phyloP scores from a whole-genome alignment of 495 filamentous ascomycete genomes.

The Daldinia caldariorum region DNA sequence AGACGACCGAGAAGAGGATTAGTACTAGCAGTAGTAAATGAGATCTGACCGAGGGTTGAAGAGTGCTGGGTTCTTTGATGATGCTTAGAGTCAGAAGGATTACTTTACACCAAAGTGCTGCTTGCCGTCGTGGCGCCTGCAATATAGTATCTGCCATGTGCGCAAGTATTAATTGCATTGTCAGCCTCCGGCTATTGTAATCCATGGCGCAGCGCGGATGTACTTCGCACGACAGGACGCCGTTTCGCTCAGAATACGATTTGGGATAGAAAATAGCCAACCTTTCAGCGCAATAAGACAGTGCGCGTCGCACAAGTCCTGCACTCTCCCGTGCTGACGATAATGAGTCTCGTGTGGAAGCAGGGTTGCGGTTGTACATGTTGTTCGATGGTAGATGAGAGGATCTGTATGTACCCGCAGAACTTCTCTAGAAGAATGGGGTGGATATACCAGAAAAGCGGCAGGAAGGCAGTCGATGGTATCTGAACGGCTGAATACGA shows the following conservation, averaged over 20 bases:
- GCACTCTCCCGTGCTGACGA: conserved; percentile 46
- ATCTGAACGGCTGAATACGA: conserved; percentile 24
- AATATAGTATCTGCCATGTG: conserved; percentile 41
- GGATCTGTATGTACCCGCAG: conserved; percentile 31
- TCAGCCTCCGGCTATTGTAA: conserved; percentile 33
- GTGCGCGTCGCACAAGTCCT: conserved; percentile 33
- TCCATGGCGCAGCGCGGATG: conserved; percentile 30
- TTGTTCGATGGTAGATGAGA: conserved; percentile 23
- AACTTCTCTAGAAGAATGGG: conserved; percentile 38
- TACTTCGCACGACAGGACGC: conserved; percentile 36
- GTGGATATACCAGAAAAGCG: conserved; percentile 27
- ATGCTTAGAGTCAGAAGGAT: conserved; percentile 8
- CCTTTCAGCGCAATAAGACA: conserved; percentile 26
- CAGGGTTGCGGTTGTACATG: conserved; percentile 28
- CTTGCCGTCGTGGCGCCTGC: conserved; percentile 30
- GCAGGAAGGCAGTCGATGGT: conserved; percentile 29
- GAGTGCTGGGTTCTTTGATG: conserved; percentile 15
- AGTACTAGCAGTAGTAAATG: conserved; percentile 21
- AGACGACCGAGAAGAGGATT: neutral
- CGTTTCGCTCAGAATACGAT: conserved; percentile 33
- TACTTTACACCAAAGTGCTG: conserved; percentile 17
- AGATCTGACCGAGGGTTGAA: conserved; percentile 40
- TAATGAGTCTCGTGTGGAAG: conserved; percentile 48
- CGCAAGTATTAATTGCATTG: conserved; percentile 36
- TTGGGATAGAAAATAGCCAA: conserved; percentile 19